Conservation (phyloP, 2,329 filamentous ascomycete genomes). For the Pseudocercospora macadamiae region DNA sequence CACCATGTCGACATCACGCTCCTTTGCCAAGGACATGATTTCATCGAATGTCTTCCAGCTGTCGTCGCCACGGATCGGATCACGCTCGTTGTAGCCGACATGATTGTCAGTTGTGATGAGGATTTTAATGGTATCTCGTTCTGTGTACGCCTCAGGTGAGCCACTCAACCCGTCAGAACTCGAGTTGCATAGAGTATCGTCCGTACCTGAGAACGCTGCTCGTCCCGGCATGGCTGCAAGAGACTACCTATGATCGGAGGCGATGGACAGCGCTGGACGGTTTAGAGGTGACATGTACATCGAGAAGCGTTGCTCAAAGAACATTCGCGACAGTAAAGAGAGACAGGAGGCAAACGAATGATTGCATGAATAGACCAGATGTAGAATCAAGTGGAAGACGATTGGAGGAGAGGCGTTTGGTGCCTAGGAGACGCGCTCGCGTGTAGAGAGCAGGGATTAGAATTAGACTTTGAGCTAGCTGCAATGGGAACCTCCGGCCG, state of each 20-base stretch:
- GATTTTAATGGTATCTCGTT: conserved; percentile 86
- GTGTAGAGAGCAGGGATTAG: background rate
- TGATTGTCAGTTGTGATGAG: conserved; percentile 95
- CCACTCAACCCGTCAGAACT: conserved; percentile 3
- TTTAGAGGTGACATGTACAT: background rate
- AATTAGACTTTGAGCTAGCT: background rate
- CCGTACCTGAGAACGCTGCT: conserved; percentile 7
- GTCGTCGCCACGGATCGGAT: conserved; percentile 92
- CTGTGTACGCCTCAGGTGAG: conserved; percentile 38
- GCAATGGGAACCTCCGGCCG: background rate
- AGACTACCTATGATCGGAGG: background rate
- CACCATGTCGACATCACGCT: conserved; percentile 95
- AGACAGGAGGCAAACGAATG: background rate
- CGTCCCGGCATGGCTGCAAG: background rate
- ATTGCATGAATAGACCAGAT: background rate
- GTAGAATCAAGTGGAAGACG: background rate
- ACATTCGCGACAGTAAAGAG: background rate
- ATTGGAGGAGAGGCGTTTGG: conserved; percentile 2
- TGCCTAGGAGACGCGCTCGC: conserved; percentile 1
- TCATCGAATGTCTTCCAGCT: conserved; percentile 97
- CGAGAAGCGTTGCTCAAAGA: background rate
- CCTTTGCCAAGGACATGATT: conserved; percentile 84
- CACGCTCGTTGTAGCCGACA: conserved; percentile 93
- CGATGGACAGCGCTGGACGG: background rate
- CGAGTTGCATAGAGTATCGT: conserved; percentile 2